Conservation (phyloP, 768 basidiomycete species). For the Amanita molliuscula region DNA sequence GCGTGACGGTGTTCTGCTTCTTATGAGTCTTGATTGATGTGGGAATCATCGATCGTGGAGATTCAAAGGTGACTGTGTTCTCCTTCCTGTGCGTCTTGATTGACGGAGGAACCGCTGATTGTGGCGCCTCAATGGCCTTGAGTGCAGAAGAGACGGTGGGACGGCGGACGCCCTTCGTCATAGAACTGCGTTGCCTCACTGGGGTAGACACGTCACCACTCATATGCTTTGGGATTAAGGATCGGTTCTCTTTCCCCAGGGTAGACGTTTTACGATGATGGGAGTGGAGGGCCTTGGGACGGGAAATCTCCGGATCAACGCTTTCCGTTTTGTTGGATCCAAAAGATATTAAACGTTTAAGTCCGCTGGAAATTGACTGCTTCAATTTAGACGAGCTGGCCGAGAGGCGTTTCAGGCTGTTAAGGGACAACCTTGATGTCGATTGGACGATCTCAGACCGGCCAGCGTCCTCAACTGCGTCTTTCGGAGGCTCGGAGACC, state of each 20-base stretch:
- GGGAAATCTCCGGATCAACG: not conserved
- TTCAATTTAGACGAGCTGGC: not conserved
- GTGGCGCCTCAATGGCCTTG: not conserved
- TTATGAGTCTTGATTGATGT: not conserved
- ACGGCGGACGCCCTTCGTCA: not conserved
- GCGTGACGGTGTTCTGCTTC: not conserved
- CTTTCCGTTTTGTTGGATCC: not conserved
- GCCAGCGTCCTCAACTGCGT: not conserved
- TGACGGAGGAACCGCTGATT: not conserved
- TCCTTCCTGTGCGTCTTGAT: not conserved
- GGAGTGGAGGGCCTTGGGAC: not conserved
- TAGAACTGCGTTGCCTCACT: not conserved
- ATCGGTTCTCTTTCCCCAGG: not conserved
- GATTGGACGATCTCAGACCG: not conserved
- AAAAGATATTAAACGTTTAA: slow-evolving; percentile 1
- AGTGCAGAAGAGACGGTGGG: slow-evolving; percentile 4
- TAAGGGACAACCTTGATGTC: not conserved
- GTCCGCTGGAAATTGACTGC: not conserved
- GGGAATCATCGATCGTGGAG: not conserved
- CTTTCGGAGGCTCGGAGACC: not conserved
- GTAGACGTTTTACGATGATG: not conserved
- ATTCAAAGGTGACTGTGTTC: not conserved
- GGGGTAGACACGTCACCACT: not conserved
- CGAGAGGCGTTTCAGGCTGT: not conserved
- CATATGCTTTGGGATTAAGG: not conserved